A percentile compares a stretch with the other conserved stretches of the same genome.
These are phyloP conservation scores for Leccinum proliferum DNA, from an alignment of 1,284 basidiomycete species.

Conservation along the genomic window DNA sequence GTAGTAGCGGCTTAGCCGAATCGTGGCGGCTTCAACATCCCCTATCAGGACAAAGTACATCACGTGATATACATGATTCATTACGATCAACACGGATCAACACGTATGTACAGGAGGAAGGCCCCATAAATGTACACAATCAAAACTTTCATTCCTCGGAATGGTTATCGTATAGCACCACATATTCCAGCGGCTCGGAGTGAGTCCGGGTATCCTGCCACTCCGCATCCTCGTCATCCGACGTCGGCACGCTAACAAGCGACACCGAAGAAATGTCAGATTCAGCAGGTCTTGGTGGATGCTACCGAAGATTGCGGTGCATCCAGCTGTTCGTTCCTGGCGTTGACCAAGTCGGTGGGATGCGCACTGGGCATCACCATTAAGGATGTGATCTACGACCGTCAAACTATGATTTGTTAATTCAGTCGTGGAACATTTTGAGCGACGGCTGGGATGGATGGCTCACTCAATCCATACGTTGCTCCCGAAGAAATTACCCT, in stretches of 20 bases:
- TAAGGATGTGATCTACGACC: conserved; percentile 62
- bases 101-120: neutral
- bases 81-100: neutral
- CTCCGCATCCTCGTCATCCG: conserved; percentile 43
- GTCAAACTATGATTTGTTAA: conserved; percentile 44
- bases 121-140: conserved; percentile 1
- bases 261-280: conserved; percentile 55
- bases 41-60: neutral
- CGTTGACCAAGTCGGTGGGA: conserved; percentile 16
- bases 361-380: conserved; percentile 62
- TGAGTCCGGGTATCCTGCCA: conserved; percentile 58
- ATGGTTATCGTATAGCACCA: conserved; percentile 63
- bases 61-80: conserved; percentile 9
- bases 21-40: neutral
- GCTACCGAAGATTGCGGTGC: conserved; percentile 14
- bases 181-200: conserved; percentile 51
- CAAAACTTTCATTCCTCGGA: conserved; percentile 38
- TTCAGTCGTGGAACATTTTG: neutral
- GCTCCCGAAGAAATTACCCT: conserved; percentile 61
- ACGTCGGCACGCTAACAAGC: conserved; percentile 53
- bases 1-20: neutral
- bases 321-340: conserved; percentile 2
- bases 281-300: conserved; percentile 37
- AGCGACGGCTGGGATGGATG: conserved; percentile 7
- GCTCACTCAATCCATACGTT: conserved; percentile 71